A percentile compares a stretch with the other conserved stretches of the same genome.
These are phyloP conservation scores for Colletotrichum musae DNA, from an alignment of 2,329 filamentous ascomycete genomes.

Conservation along the genomic window DNA sequence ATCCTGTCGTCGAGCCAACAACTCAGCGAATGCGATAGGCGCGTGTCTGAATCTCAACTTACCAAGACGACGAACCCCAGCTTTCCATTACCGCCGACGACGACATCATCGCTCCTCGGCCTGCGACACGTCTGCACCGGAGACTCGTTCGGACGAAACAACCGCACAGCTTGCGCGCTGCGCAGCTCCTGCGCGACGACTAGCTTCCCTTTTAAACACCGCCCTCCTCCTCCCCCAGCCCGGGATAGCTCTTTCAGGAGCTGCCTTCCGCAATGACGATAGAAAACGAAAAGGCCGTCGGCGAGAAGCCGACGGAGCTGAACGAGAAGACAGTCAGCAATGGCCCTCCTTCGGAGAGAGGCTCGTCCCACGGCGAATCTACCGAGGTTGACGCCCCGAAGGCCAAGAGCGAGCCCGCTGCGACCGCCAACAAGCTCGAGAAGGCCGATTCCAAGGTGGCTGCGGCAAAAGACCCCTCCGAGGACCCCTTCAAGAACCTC, in stretches of 20 bases:
- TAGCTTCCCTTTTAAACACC: background rate
- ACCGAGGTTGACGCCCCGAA: conserved; percentile 41
- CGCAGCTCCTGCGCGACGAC: conserved; percentile 30
- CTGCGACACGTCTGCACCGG: background rate
- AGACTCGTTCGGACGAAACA: conserved; percentile 17
- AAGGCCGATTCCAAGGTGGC: conserved; percentile 62
- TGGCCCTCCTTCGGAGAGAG: conserved; percentile 46
- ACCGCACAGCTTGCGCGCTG: conserved; percentile 28
- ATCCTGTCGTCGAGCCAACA: conserved; percentile 18
- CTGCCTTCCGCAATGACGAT: conserved; percentile 19
- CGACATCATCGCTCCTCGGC: conserved; percentile 24
- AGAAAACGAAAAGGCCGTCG: conserved; percentile 31
- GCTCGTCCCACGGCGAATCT: conserved; percentile 55
- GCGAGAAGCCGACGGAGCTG: conserved; percentile 26
- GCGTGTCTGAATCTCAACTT: background rate
- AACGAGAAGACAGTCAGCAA: conserved; percentile 46
- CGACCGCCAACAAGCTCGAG: conserved; percentile 48
- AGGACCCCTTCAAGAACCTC: conserved; percentile 73
- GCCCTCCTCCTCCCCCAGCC: background rate
- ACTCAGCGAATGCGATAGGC: conserved; percentile 4
- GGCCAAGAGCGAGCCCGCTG: conserved; percentile 41
- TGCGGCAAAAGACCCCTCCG: conserved; percentile 56
- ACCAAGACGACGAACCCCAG: conserved; percentile 1
- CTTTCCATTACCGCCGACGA: background rate
- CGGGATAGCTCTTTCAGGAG: conserved; percentile 22